Evolutionary conservation across 225 moss, liverwort and hornwort species (phyloP), one percentile per base, ranked within the genome.

Genomic region (Marchantia paleacea): DNA sequence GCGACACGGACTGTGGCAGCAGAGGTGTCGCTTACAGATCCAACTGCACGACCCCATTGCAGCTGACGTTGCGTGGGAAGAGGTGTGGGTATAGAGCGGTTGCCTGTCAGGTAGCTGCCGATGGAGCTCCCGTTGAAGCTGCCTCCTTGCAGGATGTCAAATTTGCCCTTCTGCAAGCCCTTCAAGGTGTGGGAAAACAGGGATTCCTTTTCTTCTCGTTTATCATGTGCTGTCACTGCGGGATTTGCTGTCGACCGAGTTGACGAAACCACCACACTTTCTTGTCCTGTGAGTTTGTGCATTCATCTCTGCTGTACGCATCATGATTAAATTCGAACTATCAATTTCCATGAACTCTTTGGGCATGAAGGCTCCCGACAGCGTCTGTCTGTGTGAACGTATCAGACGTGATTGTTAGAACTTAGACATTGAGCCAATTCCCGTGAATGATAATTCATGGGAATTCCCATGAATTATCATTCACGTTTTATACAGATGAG

Each of bases 141-240:
- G 84, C 62, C 22, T 77, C 62, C 70, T 79, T 90, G 67, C 85
- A 88, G 63, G 87, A 93, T 50, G 76, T 90, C 82, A 93, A 93
- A 73, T 60, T 80, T 3, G 83, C 84, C 16, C 74, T 93, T 83
- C 64, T 81, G 22, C 69, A 31, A 66, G 87, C 92, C 60, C 83
- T 93, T 55, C 85, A 90, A 93, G 92, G 92, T 93, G 31, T 52
- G 57, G 18, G 49, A 52, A 67, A 75, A 4, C 22, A 39, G 18
- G 63, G 22, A 83, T 28, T 20, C 20, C 2, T 39, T 39, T 39
- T 39, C 39, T 39, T 39, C 39, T 39, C 39, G 86, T 8, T 12
- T 57, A 57, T 49, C 29, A 28, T 57, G n/a, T 71, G 4, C 14
- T n/a, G 4, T 12, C 25, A 47, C 12, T 18, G 22, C 12, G 62